These are phyloP conservation scores for Sclerotinia minor DNA, from an alignment of 2,329 filamentous ascomycete genomes.

Conservation along the genomic window DNA sequence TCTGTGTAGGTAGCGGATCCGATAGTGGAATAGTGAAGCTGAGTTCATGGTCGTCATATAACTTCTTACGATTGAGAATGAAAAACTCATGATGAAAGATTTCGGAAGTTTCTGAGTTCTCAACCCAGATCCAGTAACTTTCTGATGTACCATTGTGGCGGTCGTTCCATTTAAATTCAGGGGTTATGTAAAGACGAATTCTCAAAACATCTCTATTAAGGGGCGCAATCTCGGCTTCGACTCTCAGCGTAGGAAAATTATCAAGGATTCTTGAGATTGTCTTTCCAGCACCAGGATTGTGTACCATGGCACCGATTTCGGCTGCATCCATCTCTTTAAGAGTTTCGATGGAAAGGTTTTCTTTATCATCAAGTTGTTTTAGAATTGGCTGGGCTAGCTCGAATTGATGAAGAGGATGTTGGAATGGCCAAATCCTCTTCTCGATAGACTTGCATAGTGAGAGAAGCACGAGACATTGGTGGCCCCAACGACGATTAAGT, in stretches of 20 bases:
- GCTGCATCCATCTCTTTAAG: constrained; percentile 90
- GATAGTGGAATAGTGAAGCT: constrained; percentile 96
- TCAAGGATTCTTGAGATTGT: constrained; percentile 79
- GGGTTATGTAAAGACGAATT: constrained; percentile 82
- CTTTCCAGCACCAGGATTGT: constrained; percentile 84
- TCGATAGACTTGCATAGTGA: constrained; percentile 97
- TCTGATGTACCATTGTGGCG: constrained; percentile 90
- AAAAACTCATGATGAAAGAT: constrained; percentile 99
- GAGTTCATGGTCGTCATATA: constrained; percentile 94
- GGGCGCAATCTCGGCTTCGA: constrained; percentile 93
- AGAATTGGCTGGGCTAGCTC: constrained; percentile 83
- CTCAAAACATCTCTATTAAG: constrained; percentile 91
- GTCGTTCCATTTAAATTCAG: constrained; percentile 94
- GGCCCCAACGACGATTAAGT: constrained; percentile 90
- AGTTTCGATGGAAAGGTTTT: constrained; percentile 72
- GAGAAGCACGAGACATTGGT: constrained; percentile 87
- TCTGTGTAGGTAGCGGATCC: constrained; percentile 90
- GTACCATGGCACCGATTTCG: constrained; percentile 87
- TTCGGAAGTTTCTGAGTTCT: constrained; percentile 95
- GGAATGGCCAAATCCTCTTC: constrained; percentile 90
- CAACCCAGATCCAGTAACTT: constrained; percentile 98
- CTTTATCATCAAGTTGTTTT: constrained; percentile 80
- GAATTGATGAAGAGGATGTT: constrained; percentile 94
- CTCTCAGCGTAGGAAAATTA: constrained; percentile 87
- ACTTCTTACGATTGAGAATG: constrained; percentile 83